Evolutionary conservation across 495 filamentous ascomycete species (phyloP).

Genomic region (Daldinia decipiens): DNA sequence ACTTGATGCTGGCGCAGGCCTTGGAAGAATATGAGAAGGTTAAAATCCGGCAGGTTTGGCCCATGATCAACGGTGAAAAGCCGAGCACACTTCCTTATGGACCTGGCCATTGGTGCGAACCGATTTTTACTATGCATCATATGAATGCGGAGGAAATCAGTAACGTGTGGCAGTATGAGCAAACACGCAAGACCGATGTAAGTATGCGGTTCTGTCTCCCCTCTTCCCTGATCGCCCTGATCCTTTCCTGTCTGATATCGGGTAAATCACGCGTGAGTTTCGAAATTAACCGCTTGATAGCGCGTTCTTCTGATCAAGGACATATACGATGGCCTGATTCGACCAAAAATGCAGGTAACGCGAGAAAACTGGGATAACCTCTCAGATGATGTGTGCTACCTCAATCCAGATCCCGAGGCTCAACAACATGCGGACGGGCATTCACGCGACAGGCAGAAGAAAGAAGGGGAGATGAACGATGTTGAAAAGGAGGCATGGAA

Average conservation of each 20-base stretch:
- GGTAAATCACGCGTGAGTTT: neutral
- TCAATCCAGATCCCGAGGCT: constrained; percentile 47
- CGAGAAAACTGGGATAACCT: constrained; percentile 59
- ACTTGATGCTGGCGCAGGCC: constrained; percentile 58
- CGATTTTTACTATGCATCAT: constrained; percentile 67
- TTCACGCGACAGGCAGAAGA: constrained; percentile 43
- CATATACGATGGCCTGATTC: constrained; percentile 54
- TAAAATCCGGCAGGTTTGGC: constrained; percentile 57
- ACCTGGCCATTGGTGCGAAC: constrained; percentile 64
- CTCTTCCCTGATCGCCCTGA: constrained; percentile 22
- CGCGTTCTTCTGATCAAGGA: constrained; percentile 54
- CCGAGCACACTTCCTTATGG: constrained; percentile 56
- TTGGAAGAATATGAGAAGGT: constrained; percentile 53
- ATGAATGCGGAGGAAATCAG: constrained; percentile 51
- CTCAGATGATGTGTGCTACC: constrained; percentile 53
- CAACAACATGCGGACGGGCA: constrained; percentile 35
- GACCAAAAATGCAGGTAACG: constrained; percentile 45
- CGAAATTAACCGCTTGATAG: constrained; percentile 23
- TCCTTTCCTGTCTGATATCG: neutral
- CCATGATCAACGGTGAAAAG: constrained; percentile 64
- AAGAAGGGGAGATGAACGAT: constrained; percentile 50
- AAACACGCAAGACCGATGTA: constrained; percentile 52
- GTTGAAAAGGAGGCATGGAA: constrained; percentile 52
- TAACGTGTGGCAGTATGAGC: constrained; percentile 49
- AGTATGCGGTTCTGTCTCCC: constrained; percentile 38